Conservation (phyloP, 495 filamentous ascomycete species). For the Penicillium simplicissimum region DNA sequence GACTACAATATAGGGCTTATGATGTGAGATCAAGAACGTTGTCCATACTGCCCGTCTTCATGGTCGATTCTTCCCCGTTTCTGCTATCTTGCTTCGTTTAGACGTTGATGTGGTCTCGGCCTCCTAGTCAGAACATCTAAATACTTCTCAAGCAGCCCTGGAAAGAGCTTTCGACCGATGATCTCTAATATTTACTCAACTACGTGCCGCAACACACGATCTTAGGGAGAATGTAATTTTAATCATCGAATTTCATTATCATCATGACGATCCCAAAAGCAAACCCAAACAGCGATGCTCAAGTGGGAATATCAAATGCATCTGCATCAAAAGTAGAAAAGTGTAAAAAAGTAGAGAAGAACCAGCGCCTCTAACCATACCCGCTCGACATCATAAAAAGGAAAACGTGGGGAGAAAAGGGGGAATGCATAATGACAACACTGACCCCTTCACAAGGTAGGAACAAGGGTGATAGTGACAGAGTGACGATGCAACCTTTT, state of each 20-base stretch:
- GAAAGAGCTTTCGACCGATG: too few relatives aligned
- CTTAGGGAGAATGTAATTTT: background rate
- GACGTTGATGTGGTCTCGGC: too few relatives aligned
- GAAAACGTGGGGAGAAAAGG: slow-evolving; percentile 13
- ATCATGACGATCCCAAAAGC: slow-evolving; percentile 28
- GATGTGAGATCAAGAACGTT: too few relatives aligned
- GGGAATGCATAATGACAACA: slow-evolving; percentile 5
- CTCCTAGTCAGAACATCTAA: too few relatives aligned
- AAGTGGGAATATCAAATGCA: slow-evolving; percentile 30
- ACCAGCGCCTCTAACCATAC: slow-evolving; percentile 45
- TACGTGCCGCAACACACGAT: too few relatives aligned
- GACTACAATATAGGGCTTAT: too few relatives aligned
- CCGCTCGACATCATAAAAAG: slow-evolving; percentile 34
- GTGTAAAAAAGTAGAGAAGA: slow-evolving; percentile 9
- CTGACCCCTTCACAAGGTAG: too few relatives aligned
- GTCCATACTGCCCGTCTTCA: too few relatives aligned
- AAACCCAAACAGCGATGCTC: slow-evolving; percentile 26
- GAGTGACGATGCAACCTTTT: background rate
- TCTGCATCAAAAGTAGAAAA: slow-evolving; percentile 7
- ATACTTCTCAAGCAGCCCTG: too few relatives aligned
- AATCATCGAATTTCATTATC: slow-evolving; percentile 36
- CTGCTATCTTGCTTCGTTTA: too few relatives aligned
- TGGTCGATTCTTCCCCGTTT: too few relatives aligned
- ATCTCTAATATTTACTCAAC: background rate
- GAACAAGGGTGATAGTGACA: background rate